Evolutionary conservation across 2,329 filamentous ascomycete species (phyloP).

Genomic region (Venturia oleaginea): DNA sequence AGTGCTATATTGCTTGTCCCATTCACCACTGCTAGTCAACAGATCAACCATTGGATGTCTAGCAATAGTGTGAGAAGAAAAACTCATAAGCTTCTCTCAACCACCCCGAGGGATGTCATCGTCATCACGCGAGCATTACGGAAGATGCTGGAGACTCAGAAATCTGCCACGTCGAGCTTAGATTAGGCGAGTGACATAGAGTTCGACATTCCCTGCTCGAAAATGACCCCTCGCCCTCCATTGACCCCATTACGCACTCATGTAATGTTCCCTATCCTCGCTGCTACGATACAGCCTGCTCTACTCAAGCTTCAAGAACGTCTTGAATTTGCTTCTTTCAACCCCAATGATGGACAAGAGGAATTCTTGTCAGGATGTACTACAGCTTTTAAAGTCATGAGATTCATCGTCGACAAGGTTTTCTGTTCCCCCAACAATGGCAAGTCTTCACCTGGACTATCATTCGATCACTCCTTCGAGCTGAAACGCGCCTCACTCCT

Average conservation of each 20-base stretch:
- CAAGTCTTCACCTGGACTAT: neutral
- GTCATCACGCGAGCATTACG: constrained; percentile 9
- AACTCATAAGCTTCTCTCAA: neutral
- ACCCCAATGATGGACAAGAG: constrained; percentile 1
- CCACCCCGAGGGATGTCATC: constrained; percentile 6
- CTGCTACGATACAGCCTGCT: constrained; percentile 15
- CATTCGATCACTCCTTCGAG: neutral
- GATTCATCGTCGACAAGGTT: neutral
- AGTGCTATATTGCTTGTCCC: constrained; percentile 16
- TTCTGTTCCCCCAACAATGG: constrained; percentile 5
- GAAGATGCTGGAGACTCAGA: constrained; percentile 1
- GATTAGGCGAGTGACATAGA: neutral
- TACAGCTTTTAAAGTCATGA: constrained; percentile 5
- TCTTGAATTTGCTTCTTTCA: constrained; percentile 11
- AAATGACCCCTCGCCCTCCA: neutral
- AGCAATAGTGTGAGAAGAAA: neutral
- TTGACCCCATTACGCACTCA: constrained; percentile 14
- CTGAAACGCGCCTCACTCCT: neutral
- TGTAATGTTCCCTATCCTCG: constrained; percentile 15
- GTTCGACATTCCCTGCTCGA: neutral
- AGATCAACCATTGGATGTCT: constrained; percentile 17
- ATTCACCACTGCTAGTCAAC: constrained; percentile 16
- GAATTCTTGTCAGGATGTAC: neutral
- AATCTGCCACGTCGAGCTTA: neutral
- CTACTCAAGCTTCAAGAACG: constrained; percentile 14